Conservation (phyloP, 2,329 filamentous ascomycete species). For the Pestalotiopsis sp. region DNA sequence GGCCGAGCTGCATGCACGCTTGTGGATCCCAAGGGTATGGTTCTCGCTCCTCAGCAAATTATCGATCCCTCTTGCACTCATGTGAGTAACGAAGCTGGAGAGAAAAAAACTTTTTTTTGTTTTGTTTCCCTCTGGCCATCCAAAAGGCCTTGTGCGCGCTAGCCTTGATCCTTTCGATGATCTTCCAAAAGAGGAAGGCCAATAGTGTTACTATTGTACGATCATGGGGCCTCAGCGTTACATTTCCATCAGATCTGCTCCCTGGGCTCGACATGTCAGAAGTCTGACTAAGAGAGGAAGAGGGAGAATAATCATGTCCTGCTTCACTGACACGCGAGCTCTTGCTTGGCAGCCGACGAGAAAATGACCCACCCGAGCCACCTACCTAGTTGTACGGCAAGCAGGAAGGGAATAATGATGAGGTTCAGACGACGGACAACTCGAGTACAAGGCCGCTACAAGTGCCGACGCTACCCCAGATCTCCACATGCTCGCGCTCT, state of each 20-base stretch:
- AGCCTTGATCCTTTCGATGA: slow-evolving; percentile 5
- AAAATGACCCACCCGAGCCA: background rate
- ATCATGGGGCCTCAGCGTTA: slow-evolving; percentile 10
- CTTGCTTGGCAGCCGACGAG: background rate
- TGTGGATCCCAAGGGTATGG: slow-evolving; percentile 4
- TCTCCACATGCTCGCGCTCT: background rate
- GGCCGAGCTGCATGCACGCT: background rate
- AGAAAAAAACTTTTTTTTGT: background rate
- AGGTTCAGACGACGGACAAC: background rate
- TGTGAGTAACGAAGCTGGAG: background rate
- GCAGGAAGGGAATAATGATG: background rate
- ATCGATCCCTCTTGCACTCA: slow-evolving; percentile 1
- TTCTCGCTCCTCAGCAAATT: slow-evolving; percentile 8
- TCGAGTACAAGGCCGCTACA: background rate
- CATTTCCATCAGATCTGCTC: background rate
- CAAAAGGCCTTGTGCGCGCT: background rate
- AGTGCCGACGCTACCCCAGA: slow-evolving; percentile 7
- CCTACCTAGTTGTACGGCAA: background rate
- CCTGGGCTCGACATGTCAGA: background rate
- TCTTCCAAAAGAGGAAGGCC: slow-evolving; percentile 7
- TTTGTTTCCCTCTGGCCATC: background rate
- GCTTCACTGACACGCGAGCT: background rate
- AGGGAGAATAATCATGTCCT: background rate
- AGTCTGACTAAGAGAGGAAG: background rate
- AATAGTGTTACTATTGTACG: background rate